Base-by-base conservation (phyloP, 345 rosid species). In the Syzygium grande region DNA sequence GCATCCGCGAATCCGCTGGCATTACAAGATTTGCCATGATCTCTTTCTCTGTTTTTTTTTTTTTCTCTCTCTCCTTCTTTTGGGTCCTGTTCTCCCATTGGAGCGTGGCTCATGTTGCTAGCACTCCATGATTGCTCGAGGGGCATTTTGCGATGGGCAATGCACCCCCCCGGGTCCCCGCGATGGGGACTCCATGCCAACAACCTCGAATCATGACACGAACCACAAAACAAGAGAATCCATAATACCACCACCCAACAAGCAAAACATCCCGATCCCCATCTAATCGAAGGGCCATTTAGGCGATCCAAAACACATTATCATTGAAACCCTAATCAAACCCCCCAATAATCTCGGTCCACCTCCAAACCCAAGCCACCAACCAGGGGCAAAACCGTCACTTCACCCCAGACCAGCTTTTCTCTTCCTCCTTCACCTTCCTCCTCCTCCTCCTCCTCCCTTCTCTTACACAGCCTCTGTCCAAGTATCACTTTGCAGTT, bases 261-360 rank as follows among this genome's bases (percentile, higher is more conserved):
- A 14, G n/a, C 41, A 85, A 30, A 29, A 27, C 34, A 63, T 61
- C 80, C 61, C 68, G 51, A 59, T 61, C 68, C 77, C 65, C 29
- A 46, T 56, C 30, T 3, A 12, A n/a, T 19, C 7, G 46, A 86
- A 78, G 94, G 94, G 85, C 78, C 91, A 87, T 89, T 86, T 5
- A 22, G 94, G 90, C 89, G 86, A 85, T 51, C 7, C 85, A 15
- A 65, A 9, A 19, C 49, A 10, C 46, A 5, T 12, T 7, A 55
- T 7, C 58, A 21, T 55, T 55, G 11, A 11, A 59, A 27, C 65
- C 65, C 65, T 27, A 51, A 10, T 4, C 56, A 21, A 10, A 63
- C 9, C 84, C 19, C 14, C 65, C 84, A 43, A 43, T 43, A 6
- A 43, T 43, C 46, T 6, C 6, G 46, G 46, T 43, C 46, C 46